Evolutionary conservation across 495 filamentous ascomycete species (phyloP).

Genomic region (Daldinia grandis): DNA sequence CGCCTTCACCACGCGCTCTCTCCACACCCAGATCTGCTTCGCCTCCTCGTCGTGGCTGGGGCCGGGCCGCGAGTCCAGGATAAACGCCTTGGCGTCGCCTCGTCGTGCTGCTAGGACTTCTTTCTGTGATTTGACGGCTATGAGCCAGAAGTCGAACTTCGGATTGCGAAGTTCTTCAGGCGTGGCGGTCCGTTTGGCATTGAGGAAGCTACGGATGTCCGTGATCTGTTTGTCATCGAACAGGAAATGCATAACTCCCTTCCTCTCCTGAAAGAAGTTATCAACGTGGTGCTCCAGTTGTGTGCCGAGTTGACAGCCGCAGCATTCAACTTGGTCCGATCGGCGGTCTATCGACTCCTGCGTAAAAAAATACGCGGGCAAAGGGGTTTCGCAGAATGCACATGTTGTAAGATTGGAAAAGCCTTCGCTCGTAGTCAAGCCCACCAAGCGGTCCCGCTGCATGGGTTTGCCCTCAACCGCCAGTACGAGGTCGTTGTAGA

Average conservation of each 20-base stretch:
- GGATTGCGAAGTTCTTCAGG: constrained; percentile 2
- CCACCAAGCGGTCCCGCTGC: neutral
- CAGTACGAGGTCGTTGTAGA: constrained; percentile 34
- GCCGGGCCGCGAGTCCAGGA: constrained; percentile 14
- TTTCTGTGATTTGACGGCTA: neutral
- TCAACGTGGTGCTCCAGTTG: constrained; percentile 4
- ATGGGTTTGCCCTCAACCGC: constrained; percentile 21
- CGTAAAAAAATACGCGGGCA: constrained; percentile 34
- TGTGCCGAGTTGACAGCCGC: constrained; percentile 21
- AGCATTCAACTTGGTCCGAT: constrained; percentile 1
- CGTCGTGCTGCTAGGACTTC: neutral
- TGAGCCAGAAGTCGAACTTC: constrained; percentile 9
- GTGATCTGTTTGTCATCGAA: neutral
- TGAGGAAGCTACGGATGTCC: neutral
- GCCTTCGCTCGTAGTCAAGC: neutral
- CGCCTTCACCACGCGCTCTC: neutral
- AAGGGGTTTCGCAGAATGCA: neutral
- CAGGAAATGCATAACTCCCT: neutral
- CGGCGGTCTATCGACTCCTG: neutral
- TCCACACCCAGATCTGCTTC: constrained; percentile 16
- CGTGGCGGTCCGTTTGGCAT: neutral
- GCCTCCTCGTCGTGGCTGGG: neutral
- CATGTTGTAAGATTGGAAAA: constrained; percentile 1
- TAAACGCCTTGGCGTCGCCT: neutral
- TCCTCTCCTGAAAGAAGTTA: constrained; percentile 18